Conservation (phyloP, 164 flowering plant genomes). For the Platanus orientalis region DNA sequence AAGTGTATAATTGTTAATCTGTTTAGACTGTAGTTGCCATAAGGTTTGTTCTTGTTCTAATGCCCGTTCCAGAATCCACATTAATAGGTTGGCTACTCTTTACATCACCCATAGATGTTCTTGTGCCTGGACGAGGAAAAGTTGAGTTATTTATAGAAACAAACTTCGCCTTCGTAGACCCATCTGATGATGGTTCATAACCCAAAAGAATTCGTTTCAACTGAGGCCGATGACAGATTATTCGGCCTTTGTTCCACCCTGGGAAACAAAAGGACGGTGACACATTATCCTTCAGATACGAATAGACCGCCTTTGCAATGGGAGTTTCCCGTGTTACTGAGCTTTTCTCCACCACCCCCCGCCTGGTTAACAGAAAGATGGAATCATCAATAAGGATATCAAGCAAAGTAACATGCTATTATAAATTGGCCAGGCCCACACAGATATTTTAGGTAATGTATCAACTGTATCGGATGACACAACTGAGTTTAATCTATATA, state of each 20-base stretch:
- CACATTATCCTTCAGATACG: constrained; percentile 61
- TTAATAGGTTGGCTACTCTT: constrained; percentile 20
- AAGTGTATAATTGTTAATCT: not conserved
- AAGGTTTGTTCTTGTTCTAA: constrained; percentile 39
- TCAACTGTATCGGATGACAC: not conserved
- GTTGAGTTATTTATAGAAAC: constrained; percentile 46
- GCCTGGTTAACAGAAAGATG: constrained; percentile 38
- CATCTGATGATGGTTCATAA: constrained; percentile 38
- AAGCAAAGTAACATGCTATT: not conserved
- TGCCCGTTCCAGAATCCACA: constrained; percentile 19
- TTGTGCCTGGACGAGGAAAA: constrained; percentile 32
- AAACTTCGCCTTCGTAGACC: constrained; percentile 26
- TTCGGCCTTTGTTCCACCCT: constrained; percentile 88
- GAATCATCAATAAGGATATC: constrained; percentile 3
- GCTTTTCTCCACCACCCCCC: constrained; percentile 76
- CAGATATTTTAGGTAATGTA: too few species aligned
- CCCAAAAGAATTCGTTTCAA: constrained; percentile 53
- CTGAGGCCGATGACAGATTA: constrained; percentile 72
- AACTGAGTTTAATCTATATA: not conserved
- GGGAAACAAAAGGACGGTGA: constrained; percentile 66
- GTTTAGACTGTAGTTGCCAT: constrained; percentile 44
- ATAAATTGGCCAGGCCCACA: too few species aligned
- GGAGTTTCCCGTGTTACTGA: constrained; percentile 53
- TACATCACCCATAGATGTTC: constrained; percentile 21
- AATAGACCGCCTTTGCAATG: constrained; percentile 59